These are phyloP conservation scores for Danielozyma ontarioensis DNA, from an alignment of 805 yeast genomes.

Conservation along the genomic window DNA sequence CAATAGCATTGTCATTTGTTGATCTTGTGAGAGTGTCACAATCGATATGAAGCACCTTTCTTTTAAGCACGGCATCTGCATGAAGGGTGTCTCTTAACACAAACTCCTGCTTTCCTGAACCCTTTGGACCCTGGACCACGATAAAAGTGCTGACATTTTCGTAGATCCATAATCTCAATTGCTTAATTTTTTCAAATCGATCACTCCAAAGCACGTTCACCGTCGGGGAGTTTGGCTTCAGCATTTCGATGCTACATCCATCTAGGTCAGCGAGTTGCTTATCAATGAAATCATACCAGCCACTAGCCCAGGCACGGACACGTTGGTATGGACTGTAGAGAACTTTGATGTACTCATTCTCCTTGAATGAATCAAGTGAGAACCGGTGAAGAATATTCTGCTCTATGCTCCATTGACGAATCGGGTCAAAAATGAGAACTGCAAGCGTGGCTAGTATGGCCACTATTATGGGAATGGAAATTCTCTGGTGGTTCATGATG, in stretches of 20 bases:
- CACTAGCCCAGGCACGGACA: constrained; percentile 20
- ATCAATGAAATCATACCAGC: constrained; percentile 33
- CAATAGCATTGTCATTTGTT: constrained; percentile 64
- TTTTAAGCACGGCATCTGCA: constrained; percentile 37
- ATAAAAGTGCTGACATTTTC: constrained; percentile 91
- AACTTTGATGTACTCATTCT: constrained; percentile 23
- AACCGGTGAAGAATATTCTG: constrained; percentile 63
- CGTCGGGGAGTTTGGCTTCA: constrained; percentile 12
- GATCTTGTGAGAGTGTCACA: constrained; percentile 74
- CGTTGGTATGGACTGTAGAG: constrained; percentile 23
- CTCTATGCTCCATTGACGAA: constrained; percentile 73
- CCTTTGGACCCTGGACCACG: constrained; percentile 87
- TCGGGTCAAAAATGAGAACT: constrained; percentile 87
- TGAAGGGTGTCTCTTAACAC: constrained; percentile 64
- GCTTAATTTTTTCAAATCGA: constrained; percentile 60
- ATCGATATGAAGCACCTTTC: constrained; percentile 63
- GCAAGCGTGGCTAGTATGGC: constrained; percentile 80
- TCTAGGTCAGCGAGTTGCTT: constrained; percentile 15
- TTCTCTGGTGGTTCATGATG: constrained; percentile 70
- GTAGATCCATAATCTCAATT: constrained; percentile 69
- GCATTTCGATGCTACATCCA: constrained; percentile 30
- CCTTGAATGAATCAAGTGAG: constrained; percentile 44
- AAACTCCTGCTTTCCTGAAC: constrained; percentile 86
- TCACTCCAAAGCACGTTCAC: constrained; percentile 58
- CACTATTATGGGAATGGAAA: constrained; percentile 72